Percentiles rank a stretch among this genome's conserved stretches.
These are phyloP conservation scores for Lentinus tigrinus DNA, from an alignment of 768 basidiomycete genomes.

Conservation along the genomic window DNA sequence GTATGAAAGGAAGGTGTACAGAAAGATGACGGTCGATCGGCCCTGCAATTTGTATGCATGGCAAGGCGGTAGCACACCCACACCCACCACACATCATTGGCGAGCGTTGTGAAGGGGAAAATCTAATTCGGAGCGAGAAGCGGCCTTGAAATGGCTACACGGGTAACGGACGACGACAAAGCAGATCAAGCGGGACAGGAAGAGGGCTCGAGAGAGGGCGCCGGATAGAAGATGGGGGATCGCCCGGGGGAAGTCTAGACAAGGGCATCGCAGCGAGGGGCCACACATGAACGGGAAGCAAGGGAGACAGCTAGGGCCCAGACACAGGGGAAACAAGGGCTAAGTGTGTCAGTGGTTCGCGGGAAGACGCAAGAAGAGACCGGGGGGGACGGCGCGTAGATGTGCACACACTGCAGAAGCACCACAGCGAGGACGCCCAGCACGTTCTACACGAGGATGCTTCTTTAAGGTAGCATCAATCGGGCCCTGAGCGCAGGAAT, in stretches of 20 bases:
- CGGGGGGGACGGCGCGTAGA: background rate
- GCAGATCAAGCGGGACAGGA: constrained; percentile 2
- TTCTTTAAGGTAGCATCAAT: background rate
- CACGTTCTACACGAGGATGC: background rate
- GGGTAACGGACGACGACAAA: background rate
- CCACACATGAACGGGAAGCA: constrained; percentile 4
- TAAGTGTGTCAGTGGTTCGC: constrained; percentile 6
- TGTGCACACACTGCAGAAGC: background rate
- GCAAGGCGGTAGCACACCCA: background rate
- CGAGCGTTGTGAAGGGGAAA: constrained; percentile 13
- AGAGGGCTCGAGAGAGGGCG: constrained; percentile 7
- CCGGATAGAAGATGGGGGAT: constrained; percentile 2
- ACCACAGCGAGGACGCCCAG: background rate
- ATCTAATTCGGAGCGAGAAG: constrained; percentile 5
- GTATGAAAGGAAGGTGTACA: background rate
- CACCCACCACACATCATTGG: background rate
- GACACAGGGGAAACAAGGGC: constrained; percentile 6
- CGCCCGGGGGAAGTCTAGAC: constrained; percentile 8
- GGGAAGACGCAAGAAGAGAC: constrained; percentile 11
- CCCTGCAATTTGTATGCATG: constrained; percentile 9
- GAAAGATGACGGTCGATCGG: constrained; percentile 10
- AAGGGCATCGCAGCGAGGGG: background rate
- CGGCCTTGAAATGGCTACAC: background rate
- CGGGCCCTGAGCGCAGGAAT: background rate
- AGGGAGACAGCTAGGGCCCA: constrained; percentile 11